These are phyloP conservation scores for Grigorovia humatica DNA, from an alignment of 805 yeast genomes.

Conservation along the genomic window DNA sequence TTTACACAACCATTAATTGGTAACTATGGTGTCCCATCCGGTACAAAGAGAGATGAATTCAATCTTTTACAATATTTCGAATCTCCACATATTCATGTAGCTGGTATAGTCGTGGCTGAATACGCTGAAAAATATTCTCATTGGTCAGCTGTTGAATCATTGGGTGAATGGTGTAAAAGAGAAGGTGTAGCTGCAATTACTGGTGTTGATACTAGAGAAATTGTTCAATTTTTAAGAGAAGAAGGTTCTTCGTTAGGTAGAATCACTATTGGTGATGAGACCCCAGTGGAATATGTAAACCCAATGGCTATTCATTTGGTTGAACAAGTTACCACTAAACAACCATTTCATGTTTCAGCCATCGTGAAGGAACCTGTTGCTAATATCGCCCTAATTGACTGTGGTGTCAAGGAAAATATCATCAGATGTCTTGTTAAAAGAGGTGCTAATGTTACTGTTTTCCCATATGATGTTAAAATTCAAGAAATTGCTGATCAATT, in stretches of 20 bases:
- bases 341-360: slow-evolving; percentile 81
- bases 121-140: slow-evolving; percentile 95
- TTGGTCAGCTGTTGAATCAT: slow-evolving; percentile 97
- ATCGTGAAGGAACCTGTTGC: slow-evolving; percentile 34
- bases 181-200: slow-evolving; percentile 94
- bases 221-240: slow-evolving; percentile 88
- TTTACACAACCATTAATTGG: slow-evolving; percentile 97
- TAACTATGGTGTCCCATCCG: slow-evolving; percentile 95
- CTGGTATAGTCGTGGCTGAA: slow-evolving; percentile 93
- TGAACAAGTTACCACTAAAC: slow-evolving; percentile 87
- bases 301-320: slow-evolving; percentile 88
- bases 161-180: slow-evolving; percentile 92
- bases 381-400: slow-evolving; percentile 89
- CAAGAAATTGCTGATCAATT: slow-evolving; percentile 84
- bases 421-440: slow-evolving; percentile 86
- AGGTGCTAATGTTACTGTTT: slow-evolving; percentile 92
- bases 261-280: slow-evolving; percentile 56
- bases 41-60: slow-evolving; percentile 68
- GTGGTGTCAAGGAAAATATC: slow-evolving; percentile 98
- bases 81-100: slow-evolving; percentile 82
- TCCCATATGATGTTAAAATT: slow-evolving; percentile 92
- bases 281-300: slow-evolving; percentile 55
- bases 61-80: slow-evolving; percentile 85
- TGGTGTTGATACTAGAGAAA: slow-evolving; percentile 94
- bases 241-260: slow-evolving; percentile 91